Percentiles rank a stretch among this genome's conserved stretches.
These are phyloP conservation scores for Maudiozyma pseudohumilis DNA, from an alignment of 805 yeast genomes.

Conservation along the genomic window DNA sequence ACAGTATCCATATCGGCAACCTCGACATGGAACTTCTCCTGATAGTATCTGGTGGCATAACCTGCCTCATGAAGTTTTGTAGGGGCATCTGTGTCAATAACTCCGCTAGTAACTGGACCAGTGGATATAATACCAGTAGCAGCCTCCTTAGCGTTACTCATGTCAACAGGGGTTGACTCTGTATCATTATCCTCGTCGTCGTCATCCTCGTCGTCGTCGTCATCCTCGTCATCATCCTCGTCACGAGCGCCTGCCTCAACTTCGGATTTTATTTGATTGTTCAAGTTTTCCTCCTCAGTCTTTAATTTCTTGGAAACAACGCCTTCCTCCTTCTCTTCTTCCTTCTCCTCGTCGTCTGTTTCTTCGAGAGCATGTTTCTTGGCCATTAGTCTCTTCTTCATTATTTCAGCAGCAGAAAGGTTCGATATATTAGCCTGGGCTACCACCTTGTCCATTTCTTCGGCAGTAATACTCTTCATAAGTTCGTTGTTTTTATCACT, in stretches of 20 bases:
- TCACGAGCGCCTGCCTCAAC: conserved; percentile 14
- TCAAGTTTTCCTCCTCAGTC: conserved; percentile 13
- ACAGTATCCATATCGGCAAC: conserved; percentile 44
- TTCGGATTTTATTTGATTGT: conserved; percentile 20
- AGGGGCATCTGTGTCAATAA: conserved; percentile 37
- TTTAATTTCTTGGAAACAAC: conserved; percentile 10
- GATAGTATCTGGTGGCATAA: conserved; percentile 71
- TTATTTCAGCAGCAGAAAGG: conserved; percentile 38
- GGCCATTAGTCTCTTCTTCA: conserved; percentile 29
- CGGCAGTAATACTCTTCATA: conserved; percentile 21
- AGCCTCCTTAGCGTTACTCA: conserved; percentile 6
- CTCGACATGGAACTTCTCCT: conserved; percentile 54
- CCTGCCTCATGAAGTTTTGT: conserved; percentile 83
- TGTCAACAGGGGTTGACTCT: conserved; percentile 8
- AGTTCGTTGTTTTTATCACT: conserved; percentile 22
- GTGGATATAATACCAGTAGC: conserved; percentile 19
- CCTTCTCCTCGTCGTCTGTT: conserved; percentile 15
- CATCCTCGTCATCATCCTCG: conserved; percentile 12
- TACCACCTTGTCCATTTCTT: conserved; percentile 24
- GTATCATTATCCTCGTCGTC: conserved; percentile 11
- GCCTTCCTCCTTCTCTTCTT: conserved; percentile 6
- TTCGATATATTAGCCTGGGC: conserved; percentile 32
- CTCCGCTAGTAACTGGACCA: conserved; percentile 25
- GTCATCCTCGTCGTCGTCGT: conserved; percentile 12
- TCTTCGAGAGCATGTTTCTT: conserved; percentile 21